Evolutionary conservation across 129 eudicot species (phyloP).

Genomic region (Lonicera japonica): DNA sequence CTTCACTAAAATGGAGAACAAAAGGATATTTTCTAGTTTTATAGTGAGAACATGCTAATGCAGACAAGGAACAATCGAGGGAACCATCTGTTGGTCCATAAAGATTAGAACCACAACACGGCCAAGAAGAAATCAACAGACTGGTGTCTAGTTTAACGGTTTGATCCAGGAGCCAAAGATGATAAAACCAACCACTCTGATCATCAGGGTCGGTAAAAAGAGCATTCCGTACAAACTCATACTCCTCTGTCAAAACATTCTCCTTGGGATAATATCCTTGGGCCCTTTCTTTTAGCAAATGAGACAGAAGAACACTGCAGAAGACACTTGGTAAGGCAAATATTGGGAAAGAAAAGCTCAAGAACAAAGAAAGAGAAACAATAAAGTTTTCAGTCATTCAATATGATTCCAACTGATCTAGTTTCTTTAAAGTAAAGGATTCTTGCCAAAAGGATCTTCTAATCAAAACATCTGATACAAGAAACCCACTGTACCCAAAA

Average conservation of each 20-base stretch:
- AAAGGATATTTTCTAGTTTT: constrained; percentile 35
- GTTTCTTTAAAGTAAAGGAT: too few species aligned
- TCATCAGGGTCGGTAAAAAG: constrained; percentile 88
- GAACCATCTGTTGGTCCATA: constrained; percentile 17
- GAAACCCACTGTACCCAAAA: background rate
- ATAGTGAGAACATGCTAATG: constrained; percentile 12
- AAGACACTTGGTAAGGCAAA: constrained; percentile 15
- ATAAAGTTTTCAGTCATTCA: too few species aligned
- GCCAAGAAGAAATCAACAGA: constrained; percentile 54
- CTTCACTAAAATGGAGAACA: constrained; percentile 64
- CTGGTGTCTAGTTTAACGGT: constrained; percentile 47
- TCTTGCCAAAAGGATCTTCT: too few species aligned
- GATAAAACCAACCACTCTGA: constrained; percentile 99
- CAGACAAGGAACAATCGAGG: background rate
- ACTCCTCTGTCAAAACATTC: constrained; percentile 57
- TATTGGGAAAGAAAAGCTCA: background rate
- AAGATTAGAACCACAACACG: constrained; percentile 52
- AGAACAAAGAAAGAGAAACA: background rate
- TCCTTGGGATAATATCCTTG: constrained; percentile 57
- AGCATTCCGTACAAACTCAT: constrained; percentile 75
- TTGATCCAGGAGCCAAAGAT: constrained; percentile 90
- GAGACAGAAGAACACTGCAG: constrained; percentile 79
- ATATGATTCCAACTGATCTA: too few species aligned
- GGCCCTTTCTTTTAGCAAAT: constrained; percentile 40
- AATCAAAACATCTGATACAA: too few species aligned